These are phyloP conservation scores for Quercus gilva DNA, from an alignment of 306 rosid species.

Conservation along the genomic window DNA sequence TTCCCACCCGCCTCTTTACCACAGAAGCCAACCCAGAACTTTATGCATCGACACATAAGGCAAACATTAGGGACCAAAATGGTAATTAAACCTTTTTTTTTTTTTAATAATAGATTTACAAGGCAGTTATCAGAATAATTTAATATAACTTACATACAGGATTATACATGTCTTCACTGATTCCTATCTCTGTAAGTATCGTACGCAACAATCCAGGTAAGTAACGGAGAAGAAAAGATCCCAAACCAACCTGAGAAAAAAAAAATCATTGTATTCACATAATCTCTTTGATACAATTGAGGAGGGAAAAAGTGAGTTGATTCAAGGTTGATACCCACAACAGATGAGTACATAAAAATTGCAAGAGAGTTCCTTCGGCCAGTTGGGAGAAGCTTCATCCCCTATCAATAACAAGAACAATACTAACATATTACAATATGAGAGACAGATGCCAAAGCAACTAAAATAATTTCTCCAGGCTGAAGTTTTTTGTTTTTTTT, in stretches of 20 bases:
- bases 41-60: neutral
- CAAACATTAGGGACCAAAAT: no score
- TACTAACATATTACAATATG: constrained; percentile 12
- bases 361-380: constrained; percentile 84
- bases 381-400: constrained; percentile 94
- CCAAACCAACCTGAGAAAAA: constrained; percentile 66
- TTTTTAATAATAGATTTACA: constrained; percentile 12
- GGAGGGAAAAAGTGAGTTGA: constrained; percentile 1
- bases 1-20: neutral
- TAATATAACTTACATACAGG: constrained; percentile 87
- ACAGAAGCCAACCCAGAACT: neutral
- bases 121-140: constrained; percentile 28
- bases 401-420: constrained; percentile 57
- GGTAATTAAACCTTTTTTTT: neutral
- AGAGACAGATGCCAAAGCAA: neutral
- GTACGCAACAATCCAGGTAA: constrained; percentile 63
- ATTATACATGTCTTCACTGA: constrained; percentile 83
- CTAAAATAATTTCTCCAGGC: neutral
- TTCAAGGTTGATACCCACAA: constrained; percentile 49
- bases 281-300: constrained; percentile 21
- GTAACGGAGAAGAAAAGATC: constrained; percentile 71
- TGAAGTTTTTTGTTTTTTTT: no score
- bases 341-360: constrained; percentile 69
- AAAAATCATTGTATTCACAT: constrained; percentile 21
- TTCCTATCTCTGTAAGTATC: constrained; percentile 66